phyloP scores from a whole-genome alignment of 352 stramenopile species.

The Phytophthora melonis region DNA sequence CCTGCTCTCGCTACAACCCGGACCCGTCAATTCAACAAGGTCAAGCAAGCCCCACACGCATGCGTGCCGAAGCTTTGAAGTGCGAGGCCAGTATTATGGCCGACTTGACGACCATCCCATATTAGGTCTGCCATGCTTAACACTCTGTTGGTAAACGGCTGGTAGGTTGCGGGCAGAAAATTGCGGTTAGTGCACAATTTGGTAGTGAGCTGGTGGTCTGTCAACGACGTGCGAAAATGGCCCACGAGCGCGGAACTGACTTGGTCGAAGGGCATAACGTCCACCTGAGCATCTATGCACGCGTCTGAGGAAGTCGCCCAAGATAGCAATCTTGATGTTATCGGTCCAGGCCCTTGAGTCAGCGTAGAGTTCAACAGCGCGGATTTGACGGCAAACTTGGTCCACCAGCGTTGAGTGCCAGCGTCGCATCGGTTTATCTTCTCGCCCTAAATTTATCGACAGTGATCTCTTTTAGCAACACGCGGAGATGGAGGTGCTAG shows the following conservation, averaged over 20 bases:
- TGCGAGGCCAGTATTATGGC: neutral
- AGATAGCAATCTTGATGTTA: conserved; percentile 3
- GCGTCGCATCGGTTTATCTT: neutral
- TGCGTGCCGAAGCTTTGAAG: neutral
- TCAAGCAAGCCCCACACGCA: too few species aligned
- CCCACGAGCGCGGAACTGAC: neutral
- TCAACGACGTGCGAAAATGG: neutral
- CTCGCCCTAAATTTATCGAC: neutral
- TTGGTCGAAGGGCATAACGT: neutral
- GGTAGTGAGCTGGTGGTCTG: neutral
- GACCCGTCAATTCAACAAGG: too few species aligned
- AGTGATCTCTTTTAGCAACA: too few species aligned
- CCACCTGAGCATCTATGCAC: neutral
- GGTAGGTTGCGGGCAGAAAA: neutral
- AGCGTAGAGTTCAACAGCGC: conserved; percentile 3
- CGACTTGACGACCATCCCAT: neutral
- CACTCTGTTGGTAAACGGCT: conserved; percentile 7
- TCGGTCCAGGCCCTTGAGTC: neutral
- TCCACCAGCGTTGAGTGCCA: conserved; percentile 1
- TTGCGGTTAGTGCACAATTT: neutral
- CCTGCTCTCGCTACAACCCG: too few species aligned
- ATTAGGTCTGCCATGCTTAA: neutral
- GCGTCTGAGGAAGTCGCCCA: conserved; percentile 2
- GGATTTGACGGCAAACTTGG: conserved; percentile 2
- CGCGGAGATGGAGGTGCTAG: too few species aligned